Evolutionary conservation across 768 basidiomycete species (phyloP), one percentile per base, ranked within the genome.

Genomic region (Fomitopsis pulvina): DNA sequence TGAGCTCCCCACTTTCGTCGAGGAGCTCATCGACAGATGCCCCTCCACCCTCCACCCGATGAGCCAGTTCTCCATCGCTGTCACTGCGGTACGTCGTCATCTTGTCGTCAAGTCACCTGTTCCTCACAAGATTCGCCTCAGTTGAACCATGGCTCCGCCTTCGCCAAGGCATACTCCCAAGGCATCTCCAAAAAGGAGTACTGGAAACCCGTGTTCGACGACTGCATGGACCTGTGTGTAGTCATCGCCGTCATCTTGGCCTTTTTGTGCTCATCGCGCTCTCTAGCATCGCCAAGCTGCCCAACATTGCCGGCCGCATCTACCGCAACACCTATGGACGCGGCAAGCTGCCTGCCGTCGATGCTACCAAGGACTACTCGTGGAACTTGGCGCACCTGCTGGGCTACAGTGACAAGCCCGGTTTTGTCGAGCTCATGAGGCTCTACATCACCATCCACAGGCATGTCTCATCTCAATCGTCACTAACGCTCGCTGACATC

Each of bases 401-500:
- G 48, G 95, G 95, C 53, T 96, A 91, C 63, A 90, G 87, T 48
- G 87, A 91, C 51, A 87, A 92, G 59, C 71, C 76, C 41, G 83
- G 78, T 22, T 96, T 98, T 56, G 90, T 96, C 50, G 95, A 98
- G 71, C 80, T 97, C 48, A 80, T 98, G 69, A 80, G 95, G 54
- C 80, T 98, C 43, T 98, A 97, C 76, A 82, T 97, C 70, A 95
- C 93, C 58, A 94, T 98, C 63, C 95, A 98, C 79, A 93, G 85
- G 79, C 41, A 56, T 45, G 14, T 38, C 26, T 38, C 21, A 21
- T 29, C 6, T 30, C 14, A 44, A 18, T 21, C 9, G 18, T n/a
- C 39, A 47, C 1, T 3, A 24, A 25, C n/a, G 3, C 6, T 39
- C 9, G 29, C 12, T 34, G 45, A 45, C 44, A 28, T 32, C 25